Conservation (phyloP, 441 rosid genomes). For the Cnidoscolus chayamansa region DNA sequence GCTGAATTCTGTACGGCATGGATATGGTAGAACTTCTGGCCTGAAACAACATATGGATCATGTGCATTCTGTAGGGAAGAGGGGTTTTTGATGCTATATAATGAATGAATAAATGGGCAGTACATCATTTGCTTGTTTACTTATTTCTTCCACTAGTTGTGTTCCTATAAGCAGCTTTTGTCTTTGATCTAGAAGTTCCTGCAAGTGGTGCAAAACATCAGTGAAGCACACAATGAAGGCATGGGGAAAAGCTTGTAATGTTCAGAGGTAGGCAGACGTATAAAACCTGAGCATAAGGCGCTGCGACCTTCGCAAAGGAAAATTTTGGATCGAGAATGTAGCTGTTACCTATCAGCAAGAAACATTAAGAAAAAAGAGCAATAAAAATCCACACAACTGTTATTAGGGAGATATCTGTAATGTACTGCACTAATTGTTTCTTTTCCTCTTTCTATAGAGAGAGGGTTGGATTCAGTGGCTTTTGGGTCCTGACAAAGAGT, state of each 20-base stretch:
- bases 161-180: conserved; percentile 52
- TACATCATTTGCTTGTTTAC: conserved; percentile 95
- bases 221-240: conserved; percentile 11
- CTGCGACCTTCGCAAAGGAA: conserved; percentile 81
- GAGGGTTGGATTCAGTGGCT: background rate
- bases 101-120: background rate
- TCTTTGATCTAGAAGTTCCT: conserved; percentile 80
- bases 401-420: background rate
- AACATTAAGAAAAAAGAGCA: conserved; percentile 9
- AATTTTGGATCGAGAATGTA: conserved; percentile 79
- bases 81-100: background rate
- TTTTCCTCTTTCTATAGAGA: background rate
- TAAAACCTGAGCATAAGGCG: conserved; percentile 89
- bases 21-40: conserved; percentile 74
- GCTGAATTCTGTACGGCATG: conserved; percentile 84
- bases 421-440: background rate
- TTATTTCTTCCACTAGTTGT: conserved; percentile 64
- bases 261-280: background rate
- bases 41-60: conserved; percentile 35
- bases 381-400: background rate
- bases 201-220: conserved; percentile 24
- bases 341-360: conserved; percentile 63
- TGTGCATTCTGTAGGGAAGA: background rate
- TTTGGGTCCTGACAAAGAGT: background rate
- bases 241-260: conserved; percentile 2